phyloP scores from a whole-genome alignment of 2,329 filamentous ascomycete species.

The Penicillium sp. region DNA sequence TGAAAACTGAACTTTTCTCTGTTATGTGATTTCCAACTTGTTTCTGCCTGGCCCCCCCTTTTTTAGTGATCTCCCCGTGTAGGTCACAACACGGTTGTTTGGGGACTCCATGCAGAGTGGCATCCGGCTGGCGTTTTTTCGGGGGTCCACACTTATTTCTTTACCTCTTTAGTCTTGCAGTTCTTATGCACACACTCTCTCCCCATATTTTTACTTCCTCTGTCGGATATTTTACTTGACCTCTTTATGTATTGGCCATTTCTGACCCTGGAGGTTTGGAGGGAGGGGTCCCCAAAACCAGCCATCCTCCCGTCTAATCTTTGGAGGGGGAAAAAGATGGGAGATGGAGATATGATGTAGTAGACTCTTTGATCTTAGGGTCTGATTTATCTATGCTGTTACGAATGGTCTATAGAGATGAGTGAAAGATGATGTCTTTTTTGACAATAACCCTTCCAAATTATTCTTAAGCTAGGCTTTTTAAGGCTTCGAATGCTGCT shows the following conservation, averaged over 20 bases:
- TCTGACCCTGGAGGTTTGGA: slow-evolving; percentile 16
- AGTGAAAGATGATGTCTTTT: slow-evolving; percentile 32
- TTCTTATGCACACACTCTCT: slow-evolving; percentile 23
- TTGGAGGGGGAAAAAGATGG: slow-evolving; percentile 12
- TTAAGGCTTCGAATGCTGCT: no score
- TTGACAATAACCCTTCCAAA: slow-evolving; percentile 11
- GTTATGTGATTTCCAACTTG: slow-evolving; percentile 32
- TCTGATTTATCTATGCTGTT: slow-evolving; percentile 39
- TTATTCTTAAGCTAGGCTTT: background rate
- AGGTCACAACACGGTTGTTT: slow-evolving; percentile 31
- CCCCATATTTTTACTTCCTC: slow-evolving; percentile 24
- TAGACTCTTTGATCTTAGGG: slow-evolving; percentile 23
- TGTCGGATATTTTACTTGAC: slow-evolving; percentile 16
- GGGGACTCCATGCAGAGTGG: slow-evolving; percentile 39
- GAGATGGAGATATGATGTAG: slow-evolving; percentile 20
- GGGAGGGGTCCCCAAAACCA: slow-evolving; percentile 15
- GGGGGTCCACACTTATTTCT: slow-evolving; percentile 36
- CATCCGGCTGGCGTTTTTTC: slow-evolving; percentile 44
- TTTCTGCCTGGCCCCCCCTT: slow-evolving; percentile 29
- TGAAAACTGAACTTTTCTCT: slow-evolving; percentile 30
- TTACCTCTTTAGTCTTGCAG: slow-evolving; percentile 24
- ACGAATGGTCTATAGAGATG: slow-evolving; percentile 43
- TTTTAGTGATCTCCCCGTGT: slow-evolving; percentile 33
- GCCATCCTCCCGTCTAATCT: slow-evolving; percentile 10
- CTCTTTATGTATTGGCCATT: slow-evolving; percentile 14